Evolutionary conservation across 2,329 filamentous ascomycete species (phyloP).

Genomic region (Penicillium sp.): DNA sequence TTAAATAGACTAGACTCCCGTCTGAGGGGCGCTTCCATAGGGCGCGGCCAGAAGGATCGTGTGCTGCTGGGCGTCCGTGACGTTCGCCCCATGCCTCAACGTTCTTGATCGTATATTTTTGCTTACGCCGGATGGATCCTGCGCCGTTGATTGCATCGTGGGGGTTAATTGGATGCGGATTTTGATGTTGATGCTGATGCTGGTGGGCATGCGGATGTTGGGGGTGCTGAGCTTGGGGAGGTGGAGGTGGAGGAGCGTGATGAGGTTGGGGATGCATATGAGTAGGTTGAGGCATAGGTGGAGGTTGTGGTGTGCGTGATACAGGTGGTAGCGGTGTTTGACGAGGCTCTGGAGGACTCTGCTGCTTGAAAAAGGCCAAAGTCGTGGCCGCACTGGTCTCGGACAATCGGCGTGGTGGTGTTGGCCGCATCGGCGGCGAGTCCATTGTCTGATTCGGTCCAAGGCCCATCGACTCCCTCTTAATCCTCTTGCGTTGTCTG

Average conservation of each 20-base stretch:
- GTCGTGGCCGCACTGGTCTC: slow-evolving; percentile 51
- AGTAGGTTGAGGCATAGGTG: slow-evolving; percentile 27
- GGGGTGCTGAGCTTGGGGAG: slow-evolving; percentile 9
- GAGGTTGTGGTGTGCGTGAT: slow-evolving; percentile 34
- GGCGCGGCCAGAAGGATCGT: slow-evolving; percentile 46
- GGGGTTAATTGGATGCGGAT: slow-evolving; percentile 27
- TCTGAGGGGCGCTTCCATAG: slow-evolving; percentile 51
- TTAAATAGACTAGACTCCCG: slow-evolving; percentile 46
- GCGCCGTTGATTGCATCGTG: slow-evolving; percentile 37
- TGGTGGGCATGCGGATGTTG: slow-evolving; percentile 4
- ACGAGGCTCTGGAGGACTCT: slow-evolving; percentile 48
- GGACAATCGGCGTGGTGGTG: slow-evolving; percentile 47
- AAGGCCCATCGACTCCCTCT: slow-evolving; percentile 50
- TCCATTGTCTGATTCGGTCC: slow-evolving; percentile 42
- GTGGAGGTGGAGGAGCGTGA: slow-evolving; percentile 18
- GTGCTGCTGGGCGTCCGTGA: slow-evolving; percentile 49
- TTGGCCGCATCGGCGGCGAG: slow-evolving; percentile 46
- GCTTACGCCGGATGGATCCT: slow-evolving; percentile 45
- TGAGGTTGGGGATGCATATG: slow-evolving; percentile 32
- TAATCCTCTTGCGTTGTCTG: slow-evolving; percentile 47
- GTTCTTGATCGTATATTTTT: slow-evolving; percentile 52
- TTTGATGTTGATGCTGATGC: slow-evolving; percentile 20
- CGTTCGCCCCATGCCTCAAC: slow-evolving; percentile 51
- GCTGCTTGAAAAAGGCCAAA: slow-evolving; percentile 50
- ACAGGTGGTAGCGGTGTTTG: slow-evolving; percentile 37